Percentiles rank a stretch among this genome's conserved stretches.
These are phyloP conservation scores for Galerina sulciceps DNA, from an alignment of 768 basidiomycete species.

Conservation along the genomic window DNA sequence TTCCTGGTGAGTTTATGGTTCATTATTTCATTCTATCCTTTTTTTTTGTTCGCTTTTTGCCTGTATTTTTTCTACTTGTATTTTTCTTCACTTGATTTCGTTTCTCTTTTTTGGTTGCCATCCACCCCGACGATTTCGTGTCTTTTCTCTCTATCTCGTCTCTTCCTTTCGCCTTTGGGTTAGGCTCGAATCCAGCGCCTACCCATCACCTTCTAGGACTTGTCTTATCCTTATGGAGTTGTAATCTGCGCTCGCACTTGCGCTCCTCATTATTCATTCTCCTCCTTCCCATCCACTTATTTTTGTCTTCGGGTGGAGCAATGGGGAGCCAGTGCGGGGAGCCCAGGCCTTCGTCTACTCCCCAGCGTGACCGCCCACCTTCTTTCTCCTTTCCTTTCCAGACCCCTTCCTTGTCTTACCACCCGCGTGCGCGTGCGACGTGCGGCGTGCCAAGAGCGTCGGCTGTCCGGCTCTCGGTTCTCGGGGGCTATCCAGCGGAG, in stretches of 20 bases:
- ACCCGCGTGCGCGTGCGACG: not conserved
- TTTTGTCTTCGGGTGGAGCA: not conserved
- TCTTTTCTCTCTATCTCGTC: not conserved
- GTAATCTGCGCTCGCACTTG: too few relatives aligned
- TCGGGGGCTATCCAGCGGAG: not conserved
- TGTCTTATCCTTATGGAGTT: too few relatives aligned
- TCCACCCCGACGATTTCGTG: not conserved
- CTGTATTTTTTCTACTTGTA: not conserved
- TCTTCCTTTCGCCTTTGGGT: not conserved
- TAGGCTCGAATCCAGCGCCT: too few relatives aligned
- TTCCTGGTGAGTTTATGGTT: slow-evolving; percentile 7
- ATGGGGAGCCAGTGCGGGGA: too few relatives aligned
- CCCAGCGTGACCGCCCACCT: not conserved
- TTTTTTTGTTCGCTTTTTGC: not conserved
- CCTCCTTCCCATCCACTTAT: not conserved
- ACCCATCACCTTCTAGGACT: too few relatives aligned
- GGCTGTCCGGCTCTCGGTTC: not conserved
- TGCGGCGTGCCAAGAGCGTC: not conserved
- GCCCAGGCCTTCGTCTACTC: too few relatives aligned
- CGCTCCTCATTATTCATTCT: too few relatives aligned
- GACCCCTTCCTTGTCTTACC: not conserved
- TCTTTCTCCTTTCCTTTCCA: slow-evolving; percentile 1
- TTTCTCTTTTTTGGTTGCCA: not conserved
- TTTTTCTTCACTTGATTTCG: not conserved
- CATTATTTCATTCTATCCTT: not conserved